Evolutionary conservation across 23 red algal species (phyloP).

Genomic region (Gracilaria vermiculophylla): DNA sequence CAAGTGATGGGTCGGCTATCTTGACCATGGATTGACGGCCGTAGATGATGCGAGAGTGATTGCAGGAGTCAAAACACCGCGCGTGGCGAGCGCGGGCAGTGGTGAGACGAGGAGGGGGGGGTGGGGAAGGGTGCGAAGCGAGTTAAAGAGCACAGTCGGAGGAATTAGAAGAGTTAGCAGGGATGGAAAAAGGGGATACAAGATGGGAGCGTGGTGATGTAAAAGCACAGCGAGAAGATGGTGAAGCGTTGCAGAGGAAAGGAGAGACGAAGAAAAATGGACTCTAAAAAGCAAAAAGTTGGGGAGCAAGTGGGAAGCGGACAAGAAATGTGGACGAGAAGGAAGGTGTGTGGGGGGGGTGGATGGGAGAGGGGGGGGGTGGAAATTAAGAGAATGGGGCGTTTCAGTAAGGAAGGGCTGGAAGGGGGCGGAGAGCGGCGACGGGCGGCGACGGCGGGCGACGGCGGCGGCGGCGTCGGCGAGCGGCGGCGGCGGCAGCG

Average conservation of each 20-base stretch:
- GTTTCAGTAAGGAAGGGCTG: not conserved
- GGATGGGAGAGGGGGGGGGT: not conserved
- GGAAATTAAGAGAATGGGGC: not conserved
- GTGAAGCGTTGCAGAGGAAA: no score
- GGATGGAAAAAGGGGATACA: no score
- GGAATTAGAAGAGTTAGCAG: no score
- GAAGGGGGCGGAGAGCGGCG: not conserved
- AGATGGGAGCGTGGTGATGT: no score
- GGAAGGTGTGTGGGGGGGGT: no score
- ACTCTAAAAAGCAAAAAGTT: no score
- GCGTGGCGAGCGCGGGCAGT: not conserved
- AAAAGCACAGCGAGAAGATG: no score
- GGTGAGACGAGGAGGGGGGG: not conserved
- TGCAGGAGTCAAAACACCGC: not conserved
- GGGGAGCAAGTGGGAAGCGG: no score
- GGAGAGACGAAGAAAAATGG: no score
- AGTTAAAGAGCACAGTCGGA: not conserved
- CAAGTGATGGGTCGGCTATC: slow-evolving; percentile 20
- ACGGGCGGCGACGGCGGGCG: not conserved
- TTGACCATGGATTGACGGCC: slow-evolving; percentile 26
- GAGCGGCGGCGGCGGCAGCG: not conserved
- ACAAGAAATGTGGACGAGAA: no score
- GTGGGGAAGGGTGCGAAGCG: not conserved
- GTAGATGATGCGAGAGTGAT: not conserved
- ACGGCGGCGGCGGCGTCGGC: not conserved